A percentile compares a stretch with the other conserved stretches of the same genome.
phyloP scores from a whole-genome alignment of 1,284 basidiomycete genomes.

The Cyathus pygmaeus region DNA sequence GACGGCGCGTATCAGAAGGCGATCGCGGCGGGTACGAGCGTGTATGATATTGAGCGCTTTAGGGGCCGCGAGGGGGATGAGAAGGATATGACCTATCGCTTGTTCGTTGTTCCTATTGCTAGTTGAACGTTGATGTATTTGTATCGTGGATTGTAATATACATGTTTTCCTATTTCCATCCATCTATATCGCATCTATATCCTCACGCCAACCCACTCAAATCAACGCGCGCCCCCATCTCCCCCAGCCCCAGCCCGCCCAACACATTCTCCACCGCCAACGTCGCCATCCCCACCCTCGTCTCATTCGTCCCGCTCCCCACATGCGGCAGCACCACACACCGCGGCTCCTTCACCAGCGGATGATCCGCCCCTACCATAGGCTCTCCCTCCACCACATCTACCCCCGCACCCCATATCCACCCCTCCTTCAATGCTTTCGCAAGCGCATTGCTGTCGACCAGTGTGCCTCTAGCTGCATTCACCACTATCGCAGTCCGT shows the following conservation, averaged over 20 bases:
- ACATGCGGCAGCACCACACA: slow-evolving; percentile 83
- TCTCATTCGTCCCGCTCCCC: slow-evolving; percentile 89
- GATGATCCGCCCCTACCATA: slow-evolving; percentile 77
- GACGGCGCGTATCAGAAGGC: not conserved
- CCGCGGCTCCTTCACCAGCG: slow-evolving; percentile 81
- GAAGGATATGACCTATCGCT: slow-evolving; percentile 20
- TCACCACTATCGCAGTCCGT: slow-evolving; percentile 81
- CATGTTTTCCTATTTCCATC: no score
- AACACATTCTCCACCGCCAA: slow-evolving; percentile 76
- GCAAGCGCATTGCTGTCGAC: slow-evolving; percentile 92
- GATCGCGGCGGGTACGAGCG: slow-evolving; percentile 1
- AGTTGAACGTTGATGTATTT: no score
- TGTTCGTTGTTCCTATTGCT: slow-evolving; percentile 23
- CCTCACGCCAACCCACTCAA: no score
- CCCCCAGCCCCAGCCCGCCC: slow-evolving; percentile 58
- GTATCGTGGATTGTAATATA: no score
- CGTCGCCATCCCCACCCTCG: slow-evolving; percentile 84
- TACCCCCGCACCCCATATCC: slow-evolving; percentile 92
- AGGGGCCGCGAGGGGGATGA: slow-evolving; percentile 5
- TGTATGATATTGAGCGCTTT: not conserved
- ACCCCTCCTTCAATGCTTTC: slow-evolving; percentile 76
- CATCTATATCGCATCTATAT: no score
- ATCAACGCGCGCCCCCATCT: slow-evolving; percentile 66
- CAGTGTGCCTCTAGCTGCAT: slow-evolving; percentile 82
- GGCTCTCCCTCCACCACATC: slow-evolving; percentile 97